Evolutionary conservation across 441 rosid genomes (phyloP).

Genomic region (Adansonia rubrostipa): DNA sequence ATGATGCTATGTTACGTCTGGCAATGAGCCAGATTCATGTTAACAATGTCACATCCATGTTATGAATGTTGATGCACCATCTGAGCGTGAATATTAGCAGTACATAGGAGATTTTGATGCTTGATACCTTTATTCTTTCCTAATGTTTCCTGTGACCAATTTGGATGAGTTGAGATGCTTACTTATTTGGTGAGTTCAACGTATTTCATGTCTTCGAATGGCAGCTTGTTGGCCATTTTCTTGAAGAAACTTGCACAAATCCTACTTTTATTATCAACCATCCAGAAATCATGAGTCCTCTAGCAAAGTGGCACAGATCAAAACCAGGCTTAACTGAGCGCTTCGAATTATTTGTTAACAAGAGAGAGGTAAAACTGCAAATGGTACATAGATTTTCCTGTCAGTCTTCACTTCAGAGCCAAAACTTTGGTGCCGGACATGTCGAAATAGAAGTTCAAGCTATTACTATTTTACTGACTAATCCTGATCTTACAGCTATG

Average conservation of each 20-base stretch:
- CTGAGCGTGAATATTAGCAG: background rate
- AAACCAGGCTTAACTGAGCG: slow-evolving; percentile 72
- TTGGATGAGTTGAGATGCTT: background rate
- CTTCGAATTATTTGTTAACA: slow-evolving; percentile 80
- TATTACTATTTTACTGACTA: background rate
- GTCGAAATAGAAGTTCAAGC: slow-evolving; percentile 8
- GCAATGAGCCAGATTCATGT: background rate
- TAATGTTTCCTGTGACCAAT: background rate
- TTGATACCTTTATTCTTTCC: background rate
- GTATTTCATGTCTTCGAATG: background rate
- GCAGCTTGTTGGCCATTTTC: slow-evolving; percentile 89
- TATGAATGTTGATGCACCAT: background rate
- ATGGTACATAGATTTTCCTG: background rate
- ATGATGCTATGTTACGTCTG: background rate
- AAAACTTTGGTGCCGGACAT: background rate
- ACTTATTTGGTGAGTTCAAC: background rate
- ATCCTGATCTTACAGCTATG: slow-evolving; percentile 50
- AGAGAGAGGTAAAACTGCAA: slow-evolving; percentile 61
- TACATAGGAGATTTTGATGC: background rate
- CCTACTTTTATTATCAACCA: slow-evolving; percentile 85
- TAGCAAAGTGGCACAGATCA: slow-evolving; percentile 87
- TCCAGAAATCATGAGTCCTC: slow-evolving; percentile 90
- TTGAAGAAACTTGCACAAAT: slow-evolving; percentile 80
- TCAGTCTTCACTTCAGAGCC: too few relatives aligned
- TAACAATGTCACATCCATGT: background rate